phyloP scores from a whole-genome alignment of 1,284 basidiomycete species.

The Flammula alnicola region DNA sequence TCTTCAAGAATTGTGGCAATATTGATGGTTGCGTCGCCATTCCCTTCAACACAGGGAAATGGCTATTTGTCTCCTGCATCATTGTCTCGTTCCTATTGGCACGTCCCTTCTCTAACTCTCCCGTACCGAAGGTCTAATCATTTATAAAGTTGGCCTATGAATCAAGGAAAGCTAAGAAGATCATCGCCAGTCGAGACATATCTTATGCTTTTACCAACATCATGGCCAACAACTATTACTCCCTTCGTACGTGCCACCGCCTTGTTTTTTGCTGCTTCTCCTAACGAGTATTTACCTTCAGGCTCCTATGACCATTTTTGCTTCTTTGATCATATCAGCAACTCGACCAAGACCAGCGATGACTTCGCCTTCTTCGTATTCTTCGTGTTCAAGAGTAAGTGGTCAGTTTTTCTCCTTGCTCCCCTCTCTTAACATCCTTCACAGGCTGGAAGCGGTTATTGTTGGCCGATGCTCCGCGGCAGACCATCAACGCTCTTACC shows the following conservation, averaged over 20 bases:
- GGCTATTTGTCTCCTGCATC: conserved; percentile 98
- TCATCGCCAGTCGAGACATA: conserved; percentile 94
- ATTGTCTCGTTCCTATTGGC: conserved; percentile 95
- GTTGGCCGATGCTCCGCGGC: conserved; percentile 96
- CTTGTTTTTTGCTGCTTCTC: conserved; percentile 7
- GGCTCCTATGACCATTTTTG: conserved; percentile 97
- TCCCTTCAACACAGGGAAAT: conserved; percentile 88
- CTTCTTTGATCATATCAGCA: conserved; percentile 96
- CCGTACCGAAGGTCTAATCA: conserved; percentile 11
- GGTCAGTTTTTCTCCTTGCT: conserved; percentile 22
- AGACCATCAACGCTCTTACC: conserved; percentile 94
- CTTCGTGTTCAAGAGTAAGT: conserved; percentile 97
- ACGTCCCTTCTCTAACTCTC: conserved; percentile 33
- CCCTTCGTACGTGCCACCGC: conserved; percentile 68
- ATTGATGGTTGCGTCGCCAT: conserved; percentile 81
- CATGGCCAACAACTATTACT: conserved; percentile 96
- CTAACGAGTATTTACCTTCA: conserved; percentile 34
- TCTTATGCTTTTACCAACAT: conserved; percentile 97
- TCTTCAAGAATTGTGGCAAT: conserved; percentile 75
- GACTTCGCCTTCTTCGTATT: conserved; percentile 99
- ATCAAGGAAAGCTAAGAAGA: conserved; percentile 88
- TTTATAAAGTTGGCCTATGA: conserved; percentile 78
- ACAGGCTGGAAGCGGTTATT: conserved; percentile 94
- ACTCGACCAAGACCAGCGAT: conserved; percentile 95
- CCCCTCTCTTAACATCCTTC: neutral